These are phyloP conservation scores for Parmelia sp. DNA, from an alignment of 495 filamentous ascomycete genomes.

Conservation along the genomic window DNA sequence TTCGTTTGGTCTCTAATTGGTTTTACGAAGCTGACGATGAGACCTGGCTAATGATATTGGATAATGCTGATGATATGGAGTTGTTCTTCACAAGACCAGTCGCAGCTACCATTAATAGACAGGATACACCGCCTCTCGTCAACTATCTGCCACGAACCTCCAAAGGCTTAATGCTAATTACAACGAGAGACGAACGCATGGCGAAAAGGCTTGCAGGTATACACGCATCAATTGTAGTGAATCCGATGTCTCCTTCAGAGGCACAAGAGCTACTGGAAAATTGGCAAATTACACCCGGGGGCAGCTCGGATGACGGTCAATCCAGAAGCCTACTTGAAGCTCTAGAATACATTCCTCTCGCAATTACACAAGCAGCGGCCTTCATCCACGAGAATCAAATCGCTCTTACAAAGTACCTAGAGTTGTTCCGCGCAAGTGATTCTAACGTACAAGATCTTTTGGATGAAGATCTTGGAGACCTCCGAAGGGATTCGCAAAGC, in stretches of 20 bases:
- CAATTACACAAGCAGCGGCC: conserved; percentile 33
- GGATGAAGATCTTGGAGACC: conserved; percentile 23
- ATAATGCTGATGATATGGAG: conserved; percentile 46
- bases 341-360: conserved; percentile 30
- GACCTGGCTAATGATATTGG: conserved; percentile 46
- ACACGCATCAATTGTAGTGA: conserved; percentile 15
- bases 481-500: conserved; percentile 29
- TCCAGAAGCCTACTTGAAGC: conserved; percentile 18
- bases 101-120: not conserved
- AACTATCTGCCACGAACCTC: conserved; percentile 23
- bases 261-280: conserved; percentile 3
- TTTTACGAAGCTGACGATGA: conserved; percentile 31
- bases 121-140: not conserved
- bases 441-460: conserved; percentile 24
- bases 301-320: not conserved
- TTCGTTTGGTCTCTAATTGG: conserved; percentile 36
- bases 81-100: conserved; percentile 20
- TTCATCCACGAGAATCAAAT: conserved; percentile 32
- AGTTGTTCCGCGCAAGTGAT: conserved; percentile 27
- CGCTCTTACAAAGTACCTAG: conserved; percentile 30
- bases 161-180: conserved; percentile 26
- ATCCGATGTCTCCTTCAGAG: conserved; percentile 16
- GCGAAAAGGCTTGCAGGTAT: conserved; percentile 15
- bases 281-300: not conserved
- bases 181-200: conserved; percentile 25